Base-by-base conservation (phyloP, 441 rosid genomes). In the Erodium texanum region DNA sequence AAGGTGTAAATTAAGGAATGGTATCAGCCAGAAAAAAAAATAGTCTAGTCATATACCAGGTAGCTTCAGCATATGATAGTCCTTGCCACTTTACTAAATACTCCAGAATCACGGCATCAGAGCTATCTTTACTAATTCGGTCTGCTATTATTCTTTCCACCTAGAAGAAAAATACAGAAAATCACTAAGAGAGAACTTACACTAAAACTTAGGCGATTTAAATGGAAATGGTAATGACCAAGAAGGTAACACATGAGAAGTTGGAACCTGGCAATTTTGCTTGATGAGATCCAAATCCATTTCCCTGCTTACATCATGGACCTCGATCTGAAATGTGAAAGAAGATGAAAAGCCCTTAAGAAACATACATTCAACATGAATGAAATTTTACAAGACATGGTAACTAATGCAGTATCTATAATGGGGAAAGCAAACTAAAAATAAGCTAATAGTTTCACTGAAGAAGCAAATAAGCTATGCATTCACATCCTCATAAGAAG, bases 31-130 rank as follows among this genome's bases (percentile, higher is more conserved):
- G 66, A 64, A 38, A 65, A 64, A 38, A 65, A 36, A 32, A 63
- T 63, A 16, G 24, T 38, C 10, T 38, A 65, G 29, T 65, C 5
- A 18, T 43, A 74, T 87, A 96, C 99, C 99, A 96, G 70, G 98
- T 96, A 71, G 97, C 98, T 85, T 96, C 99, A 67, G 99, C 99
- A 82, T 96, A 96, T 71, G 99, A 96, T 64, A 96, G 87, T 71
- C 99, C 99, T 78, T 88, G 97, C 99, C 99, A 96, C 87, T 96
- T 96, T 74, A 96, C 98, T 66, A 96, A 76, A 78, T 96, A 96
- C 85, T 92, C 98, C 7, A 92, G 92, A 78, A 89, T 85, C 73
- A 92, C 87, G 74, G 84, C 84, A 68, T 85, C 96, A 74, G 76
- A 80, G 73, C 74, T 75, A 79, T 89, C 97, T 75, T 85, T 89